phyloP scores from a whole-genome alignment of 495 filamentous ascomycete species.

The Neurospora sp. region DNA sequence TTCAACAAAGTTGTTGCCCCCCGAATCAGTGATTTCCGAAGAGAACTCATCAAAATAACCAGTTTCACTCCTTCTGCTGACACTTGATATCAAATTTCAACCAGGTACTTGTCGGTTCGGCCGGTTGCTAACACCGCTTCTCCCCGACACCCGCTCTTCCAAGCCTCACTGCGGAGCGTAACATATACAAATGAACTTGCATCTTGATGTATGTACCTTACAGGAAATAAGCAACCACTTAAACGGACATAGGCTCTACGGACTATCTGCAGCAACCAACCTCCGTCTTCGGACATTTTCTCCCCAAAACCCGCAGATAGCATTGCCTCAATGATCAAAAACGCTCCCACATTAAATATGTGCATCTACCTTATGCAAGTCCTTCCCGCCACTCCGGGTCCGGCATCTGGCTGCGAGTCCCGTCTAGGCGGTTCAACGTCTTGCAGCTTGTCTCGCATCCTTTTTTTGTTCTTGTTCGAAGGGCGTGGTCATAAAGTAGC shows the following conservation, averaged over 20 bases:
- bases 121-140: not conserved
- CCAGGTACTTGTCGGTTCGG: no score
- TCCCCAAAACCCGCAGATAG: not conserved
- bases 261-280: no score
- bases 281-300: no score
- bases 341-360: not conserved
- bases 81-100: no score
- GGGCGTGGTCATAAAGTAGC: no score
- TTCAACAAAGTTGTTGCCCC: no score
- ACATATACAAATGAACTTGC: not conserved
- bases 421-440: not conserved
- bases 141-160: not conserved
- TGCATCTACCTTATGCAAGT: not conserved
- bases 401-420: not conserved
- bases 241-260: not conserved
- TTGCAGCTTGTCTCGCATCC: not conserved
- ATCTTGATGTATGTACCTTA: not conserved
- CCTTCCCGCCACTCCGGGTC: not conserved
- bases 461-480: not conserved
- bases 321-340: not conserved
- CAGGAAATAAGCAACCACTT: not conserved
- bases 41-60: no score
- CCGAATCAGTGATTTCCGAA: no score
- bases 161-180: not conserved
- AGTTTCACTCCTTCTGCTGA: no score